These are phyloP conservation scores for Ganoderma lucidum DNA, from an alignment of 1,284 basidiomycete species.

Conservation along the genomic window DNA sequence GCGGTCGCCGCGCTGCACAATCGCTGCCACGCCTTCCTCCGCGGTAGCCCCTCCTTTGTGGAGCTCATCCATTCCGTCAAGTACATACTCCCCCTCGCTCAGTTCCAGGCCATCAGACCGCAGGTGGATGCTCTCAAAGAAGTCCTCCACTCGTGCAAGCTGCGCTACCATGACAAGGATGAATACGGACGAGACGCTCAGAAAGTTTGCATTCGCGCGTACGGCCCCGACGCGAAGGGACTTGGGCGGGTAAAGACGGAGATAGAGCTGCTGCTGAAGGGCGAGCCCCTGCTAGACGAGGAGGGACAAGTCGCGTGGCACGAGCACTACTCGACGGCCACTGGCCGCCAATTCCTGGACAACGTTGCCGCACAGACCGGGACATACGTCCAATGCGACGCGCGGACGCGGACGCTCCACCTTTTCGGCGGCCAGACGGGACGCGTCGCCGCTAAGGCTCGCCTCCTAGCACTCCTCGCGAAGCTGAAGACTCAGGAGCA, in stretches of 20 bases:
- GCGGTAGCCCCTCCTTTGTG: conserved; percentile 35
- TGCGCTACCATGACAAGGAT: conserved; percentile 46
- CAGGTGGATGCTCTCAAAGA: conserved; percentile 43
- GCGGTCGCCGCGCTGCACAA: conserved; percentile 34
- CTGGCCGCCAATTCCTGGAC: conserved; percentile 46
- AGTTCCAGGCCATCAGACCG: conserved; percentile 37
- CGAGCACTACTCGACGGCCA: conserved; percentile 51
- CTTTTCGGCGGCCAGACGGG: conserved; percentile 46
- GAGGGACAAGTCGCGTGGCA: conserved; percentile 52
- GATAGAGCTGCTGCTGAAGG: conserved; percentile 47
- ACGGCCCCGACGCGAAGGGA: conserved; percentile 43
- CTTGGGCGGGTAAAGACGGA: conserved; percentile 47
- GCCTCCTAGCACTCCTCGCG: conserved; percentile 37
- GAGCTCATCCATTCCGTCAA: conserved; percentile 42
- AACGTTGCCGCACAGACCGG: conserved; percentile 42
- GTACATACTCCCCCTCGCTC: conserved; percentile 34
- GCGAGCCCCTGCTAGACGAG: conserved; percentile 43
- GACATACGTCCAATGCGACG: conserved; percentile 50
- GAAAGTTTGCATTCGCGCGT: conserved; percentile 49
- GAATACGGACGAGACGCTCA: conserved; percentile 28
- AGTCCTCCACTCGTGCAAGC: conserved; percentile 37
- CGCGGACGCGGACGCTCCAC: conserved; percentile 45
- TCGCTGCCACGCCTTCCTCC: conserved; percentile 31
- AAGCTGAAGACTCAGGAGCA: conserved; percentile 45
- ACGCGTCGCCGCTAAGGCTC: conserved; percentile 41